phyloP scores from a whole-genome alignment of 2,329 filamentous ascomycete genomes.

The Alternaria conjuncta region DNA sequence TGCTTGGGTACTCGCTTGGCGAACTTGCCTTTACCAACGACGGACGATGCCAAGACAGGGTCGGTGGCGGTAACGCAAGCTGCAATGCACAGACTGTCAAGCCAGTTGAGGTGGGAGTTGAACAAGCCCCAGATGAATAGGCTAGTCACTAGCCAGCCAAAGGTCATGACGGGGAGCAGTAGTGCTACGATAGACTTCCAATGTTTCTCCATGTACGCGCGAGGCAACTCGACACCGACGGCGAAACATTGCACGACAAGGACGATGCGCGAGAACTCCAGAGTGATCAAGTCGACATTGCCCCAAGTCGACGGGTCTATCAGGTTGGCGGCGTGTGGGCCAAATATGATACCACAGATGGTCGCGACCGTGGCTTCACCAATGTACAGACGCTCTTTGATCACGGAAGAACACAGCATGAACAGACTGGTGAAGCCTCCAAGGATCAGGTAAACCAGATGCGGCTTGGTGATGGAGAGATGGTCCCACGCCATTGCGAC shows the following conservation, averaged over 20 bases:
- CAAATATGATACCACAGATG: constrained; percentile 85
- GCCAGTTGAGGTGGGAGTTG: constrained; percentile 77
- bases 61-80: constrained; percentile 98
- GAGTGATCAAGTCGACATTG: constrained; percentile 82
- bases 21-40: constrained; percentile 98
- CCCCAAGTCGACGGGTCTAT: constrained; percentile 80
- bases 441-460: constrained; percentile 97
- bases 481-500: constrained; percentile 76
- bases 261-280: constrained; percentile 89
- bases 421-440: constrained; percentile 97
- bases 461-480: constrained; percentile 86
- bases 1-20: constrained; percentile 97
- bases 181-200: constrained; percentile 92
- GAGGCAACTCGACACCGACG: constrained; percentile 87
- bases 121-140: constrained; percentile 93
- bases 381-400: constrained; percentile 98
- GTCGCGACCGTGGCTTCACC: constrained; percentile 96
- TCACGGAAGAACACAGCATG: constrained; percentile 97
- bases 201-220: constrained; percentile 96
- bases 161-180: constrained; percentile 95
- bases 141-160: constrained; percentile 91
- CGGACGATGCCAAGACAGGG: constrained; percentile 93
- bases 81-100: constrained; percentile 84
- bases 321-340: constrained; percentile 80
- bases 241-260: constrained; percentile 93